These are phyloP conservation scores for Russula compacta DNA, from an alignment of 768 basidiomycete species.

Conservation along the genomic window DNA sequence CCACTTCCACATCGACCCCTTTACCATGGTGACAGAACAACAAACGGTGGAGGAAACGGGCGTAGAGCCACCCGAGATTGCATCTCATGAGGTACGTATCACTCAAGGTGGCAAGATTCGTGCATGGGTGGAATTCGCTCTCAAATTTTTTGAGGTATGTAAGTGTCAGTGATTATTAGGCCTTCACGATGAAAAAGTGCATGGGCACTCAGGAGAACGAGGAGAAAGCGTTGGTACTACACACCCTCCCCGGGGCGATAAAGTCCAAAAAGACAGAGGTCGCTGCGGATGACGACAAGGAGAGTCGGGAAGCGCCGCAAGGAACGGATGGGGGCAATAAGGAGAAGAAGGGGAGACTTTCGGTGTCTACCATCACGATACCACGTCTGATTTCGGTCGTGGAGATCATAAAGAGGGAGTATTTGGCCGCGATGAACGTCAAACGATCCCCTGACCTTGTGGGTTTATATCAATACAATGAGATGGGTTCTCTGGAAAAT, in stretches of 20 bases:
- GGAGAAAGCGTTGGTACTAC: slow-evolving; percentile 42
- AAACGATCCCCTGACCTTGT: slow-evolving; percentile 20
- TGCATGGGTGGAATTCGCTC: slow-evolving; percentile 30
- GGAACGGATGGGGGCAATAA: neutral
- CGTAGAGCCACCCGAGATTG: neutral
- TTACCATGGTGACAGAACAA: neutral
- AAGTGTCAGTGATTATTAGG: neutral
- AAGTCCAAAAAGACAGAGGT: neutral
- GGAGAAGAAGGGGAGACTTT: slow-evolving; percentile 21
- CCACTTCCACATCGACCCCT: neutral
- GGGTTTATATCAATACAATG: slow-evolving; percentile 74
- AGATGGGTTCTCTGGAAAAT: slow-evolving; percentile 44
- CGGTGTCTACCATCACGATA: slow-evolving; percentile 34
- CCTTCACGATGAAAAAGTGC: no score
- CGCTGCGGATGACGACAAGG: neutral
- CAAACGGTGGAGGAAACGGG: neutral
- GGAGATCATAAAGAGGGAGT: slow-evolving; percentile 82
- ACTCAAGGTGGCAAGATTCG: slow-evolving; percentile 30
- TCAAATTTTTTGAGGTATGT: slow-evolving; percentile 31
- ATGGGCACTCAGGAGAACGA: slow-evolving; percentile 35
- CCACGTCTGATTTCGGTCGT: slow-evolving; percentile 68
- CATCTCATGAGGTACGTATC: slow-evolving; percentile 29
- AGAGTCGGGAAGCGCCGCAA: slow-evolving; percentile 7
- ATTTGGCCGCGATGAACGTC: slow-evolving; percentile 43
- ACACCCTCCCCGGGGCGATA: slow-evolving; percentile 43